These are phyloP conservation scores for Pholiota adiposa DNA, from an alignment of 1,284 basidiomycete genomes.

Conservation along the genomic window DNA sequence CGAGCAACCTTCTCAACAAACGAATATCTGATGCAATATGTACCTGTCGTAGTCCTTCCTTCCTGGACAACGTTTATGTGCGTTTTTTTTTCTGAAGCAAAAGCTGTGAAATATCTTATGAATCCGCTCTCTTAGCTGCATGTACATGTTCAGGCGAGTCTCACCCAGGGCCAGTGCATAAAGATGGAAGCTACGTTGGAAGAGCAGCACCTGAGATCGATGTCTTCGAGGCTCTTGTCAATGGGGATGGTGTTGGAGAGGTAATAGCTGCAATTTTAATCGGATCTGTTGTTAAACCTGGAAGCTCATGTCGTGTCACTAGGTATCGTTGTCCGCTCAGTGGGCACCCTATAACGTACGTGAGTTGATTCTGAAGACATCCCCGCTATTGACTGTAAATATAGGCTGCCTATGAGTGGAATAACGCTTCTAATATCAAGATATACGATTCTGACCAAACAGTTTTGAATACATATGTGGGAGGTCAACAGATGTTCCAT, in stretches of 20 bases:
- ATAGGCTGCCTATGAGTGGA: conserved; percentile 49
- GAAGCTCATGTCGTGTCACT: neutral
- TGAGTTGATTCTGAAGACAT: neutral
- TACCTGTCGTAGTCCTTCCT: conserved; percentile 57
- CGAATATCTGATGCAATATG: neutral
- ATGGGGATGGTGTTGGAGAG: conserved; percentile 30
- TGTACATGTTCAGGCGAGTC: conserved; percentile 84
- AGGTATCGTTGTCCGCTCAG: conserved; percentile 68
- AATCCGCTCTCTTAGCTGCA: conserved; percentile 38
- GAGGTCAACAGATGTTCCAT: conserved; percentile 46
- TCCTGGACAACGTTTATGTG: conserved; percentile 81
- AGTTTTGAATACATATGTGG: conserved; percentile 47
- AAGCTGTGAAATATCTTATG: no score
- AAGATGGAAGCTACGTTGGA: conserved; percentile 67
- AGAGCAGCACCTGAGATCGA: conserved; percentile 89
- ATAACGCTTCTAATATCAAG: conserved; percentile 47
- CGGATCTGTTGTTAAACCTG: conserved; percentile 6
- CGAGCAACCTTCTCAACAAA: neutral
- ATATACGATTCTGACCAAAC: conserved; percentile 45
- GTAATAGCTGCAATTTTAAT: conserved; percentile 24
- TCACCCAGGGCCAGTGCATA: conserved; percentile 78
- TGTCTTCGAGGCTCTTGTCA: conserved; percentile 71
- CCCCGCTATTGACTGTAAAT: neutral
- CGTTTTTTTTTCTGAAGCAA: conserved; percentile 40
- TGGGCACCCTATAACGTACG: conserved; percentile 55